These are phyloP conservation scores for Gaertneriomyces semiglobifer DNA, from an alignment of 192 early-diverging fungal species.

Conservation along the genomic window DNA sequence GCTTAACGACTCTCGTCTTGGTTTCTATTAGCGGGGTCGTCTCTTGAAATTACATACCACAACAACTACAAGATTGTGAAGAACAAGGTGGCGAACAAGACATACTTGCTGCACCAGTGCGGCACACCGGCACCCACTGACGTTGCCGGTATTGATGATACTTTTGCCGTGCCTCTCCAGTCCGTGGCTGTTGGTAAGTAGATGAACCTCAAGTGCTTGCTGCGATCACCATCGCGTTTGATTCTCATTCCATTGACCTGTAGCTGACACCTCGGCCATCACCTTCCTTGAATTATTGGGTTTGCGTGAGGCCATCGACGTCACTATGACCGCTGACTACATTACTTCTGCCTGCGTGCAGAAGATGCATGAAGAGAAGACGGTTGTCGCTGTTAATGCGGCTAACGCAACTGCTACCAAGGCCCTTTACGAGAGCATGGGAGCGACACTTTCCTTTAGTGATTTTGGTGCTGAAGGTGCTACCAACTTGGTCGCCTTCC, in stretches of 20 bases:
- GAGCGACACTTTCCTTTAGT: too few relatives aligned
- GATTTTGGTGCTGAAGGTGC: too few relatives aligned
- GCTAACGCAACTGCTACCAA: neutral
- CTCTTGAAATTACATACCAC: constrained; percentile 22
- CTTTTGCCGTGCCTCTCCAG: constrained; percentile 36
- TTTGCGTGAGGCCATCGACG: constrained; percentile 32
- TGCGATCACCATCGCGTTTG: too few relatives aligned
- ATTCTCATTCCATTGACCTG: too few relatives aligned
- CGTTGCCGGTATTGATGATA: constrained; percentile 18
- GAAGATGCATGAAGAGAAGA: constrained; percentile 4
- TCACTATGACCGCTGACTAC: constrained; percentile 11
- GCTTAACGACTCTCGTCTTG: neutral
- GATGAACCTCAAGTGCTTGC: too few relatives aligned
- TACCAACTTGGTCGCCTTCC: too few relatives aligned
- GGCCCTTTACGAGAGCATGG: too few relatives aligned
- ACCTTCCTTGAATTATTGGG: constrained; percentile 42
- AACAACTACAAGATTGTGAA: constrained; percentile 47
- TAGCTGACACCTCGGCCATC: constrained; percentile 40
- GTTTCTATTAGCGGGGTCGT: neutral
- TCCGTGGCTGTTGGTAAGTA: constrained; percentile 5
- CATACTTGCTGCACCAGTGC: constrained; percentile 45
- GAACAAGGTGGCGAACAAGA: constrained; percentile 32
- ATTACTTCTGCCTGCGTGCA: constrained; percentile 42
- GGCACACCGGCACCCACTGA: constrained; percentile 39
- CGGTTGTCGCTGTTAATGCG: neutral